Base-by-base conservation (phyloP, 257 asterid species). In the Apocynum venetum region DNA sequence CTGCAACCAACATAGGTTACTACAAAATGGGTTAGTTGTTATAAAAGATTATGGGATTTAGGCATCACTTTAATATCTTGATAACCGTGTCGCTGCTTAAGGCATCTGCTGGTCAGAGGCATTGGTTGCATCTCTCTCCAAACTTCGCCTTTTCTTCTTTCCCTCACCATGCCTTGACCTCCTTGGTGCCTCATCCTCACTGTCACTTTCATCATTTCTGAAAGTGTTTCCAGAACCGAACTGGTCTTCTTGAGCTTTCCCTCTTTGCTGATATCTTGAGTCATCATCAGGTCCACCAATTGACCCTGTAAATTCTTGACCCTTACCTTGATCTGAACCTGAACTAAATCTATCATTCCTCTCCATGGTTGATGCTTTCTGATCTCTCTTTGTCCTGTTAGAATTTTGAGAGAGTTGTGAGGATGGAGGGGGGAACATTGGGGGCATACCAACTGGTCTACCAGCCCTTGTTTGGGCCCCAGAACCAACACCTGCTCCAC, bases 151-250 rank as follows among this genome's bases (percentile, higher is more conserved):
- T 89, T 86, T 90, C 89, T 89, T 92, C 88, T 86, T 91, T 61
- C 96, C 96, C 73, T 93, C 97, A 43, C 97, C 97, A 31, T 92
- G 90, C 77, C 97, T 91, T 40, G 97, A 92, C 77, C 97, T 85
- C 85, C 97, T 91, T 5, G 97, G 97, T 19, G 97, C 97, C 85
- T 89, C 97, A 52, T 91, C 97, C 77, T 93, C 97, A n/a, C 97
- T 91, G 40, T 85, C 96, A 63, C 97, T 91, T 68, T 89, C 94
- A 2, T 91, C 92, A 41, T 87, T 91, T 83, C 84, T 77, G 68
- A 78, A 77, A 79, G 80, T 80, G 81, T 86, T 88, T 79, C 93
- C 93, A 55, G 76, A 87, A 36, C 86, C 82, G 47, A 84, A 85
- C 55, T 80, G 87, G 53, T 88, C 88, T 67, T 83, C 86, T 71